These are phyloP conservation scores for Eremochloa ophiuroides DNA, from an alignment of 176 grass and related monocot genomes.

Conservation along the genomic window DNA sequence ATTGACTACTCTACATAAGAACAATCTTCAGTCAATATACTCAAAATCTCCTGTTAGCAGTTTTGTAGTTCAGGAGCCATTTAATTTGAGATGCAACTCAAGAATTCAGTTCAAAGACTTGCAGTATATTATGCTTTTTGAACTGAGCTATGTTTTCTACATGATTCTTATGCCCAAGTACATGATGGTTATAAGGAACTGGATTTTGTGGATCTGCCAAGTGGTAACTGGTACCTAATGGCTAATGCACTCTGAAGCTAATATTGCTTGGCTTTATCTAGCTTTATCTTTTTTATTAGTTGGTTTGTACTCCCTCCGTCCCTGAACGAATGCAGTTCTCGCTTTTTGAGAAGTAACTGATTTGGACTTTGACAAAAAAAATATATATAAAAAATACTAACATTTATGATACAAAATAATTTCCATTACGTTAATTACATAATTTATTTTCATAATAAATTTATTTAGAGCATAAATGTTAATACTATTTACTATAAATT, in stretches of 20 bases:
- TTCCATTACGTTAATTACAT: no score
- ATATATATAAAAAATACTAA: no score
- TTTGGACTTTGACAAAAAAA: no score
- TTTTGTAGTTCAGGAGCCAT: constrained; percentile 2
- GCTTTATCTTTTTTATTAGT: background rate
- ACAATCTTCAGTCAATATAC: background rate
- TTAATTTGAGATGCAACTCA: background rate
- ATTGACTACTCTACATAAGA: background rate
- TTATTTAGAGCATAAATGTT: no score
- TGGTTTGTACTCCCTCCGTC: background rate
- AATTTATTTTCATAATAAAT: no score
- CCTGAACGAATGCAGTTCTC: no score
- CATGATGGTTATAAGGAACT: background rate
- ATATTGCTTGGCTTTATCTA: background rate
- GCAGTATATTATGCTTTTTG: background rate
- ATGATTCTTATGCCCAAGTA: background rate
- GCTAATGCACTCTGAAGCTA: background rate
- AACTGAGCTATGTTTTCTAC: background rate
- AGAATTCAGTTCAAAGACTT: background rate
- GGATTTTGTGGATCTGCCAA: background rate
- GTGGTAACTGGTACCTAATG: background rate
- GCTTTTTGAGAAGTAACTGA: no score
- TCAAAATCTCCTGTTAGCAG: background rate
- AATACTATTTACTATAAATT: no score
- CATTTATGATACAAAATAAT: no score